Conservation (phyloP, 2,329 filamentous ascomycete species). For the Claviceps capensis region DNA sequence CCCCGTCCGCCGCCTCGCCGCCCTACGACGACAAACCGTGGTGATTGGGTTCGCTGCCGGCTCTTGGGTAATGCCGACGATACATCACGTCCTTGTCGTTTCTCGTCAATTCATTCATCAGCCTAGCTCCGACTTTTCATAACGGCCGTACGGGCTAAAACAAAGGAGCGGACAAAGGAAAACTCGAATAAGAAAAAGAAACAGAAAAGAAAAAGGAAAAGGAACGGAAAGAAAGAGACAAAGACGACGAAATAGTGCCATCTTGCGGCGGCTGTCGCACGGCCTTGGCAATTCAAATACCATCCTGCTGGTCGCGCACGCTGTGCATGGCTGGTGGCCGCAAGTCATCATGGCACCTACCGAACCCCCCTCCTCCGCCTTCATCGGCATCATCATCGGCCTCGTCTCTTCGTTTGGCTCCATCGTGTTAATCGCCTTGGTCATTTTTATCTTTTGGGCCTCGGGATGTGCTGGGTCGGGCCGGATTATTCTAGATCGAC, state of each 20-base stretch:
- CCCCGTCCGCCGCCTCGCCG: too few species aligned
- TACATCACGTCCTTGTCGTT: neutral
- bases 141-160: too few species aligned
- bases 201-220: too few species aligned
- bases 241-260: too few species aligned
- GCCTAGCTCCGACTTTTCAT: too few species aligned
- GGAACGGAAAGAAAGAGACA: too few species aligned
- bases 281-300: neutral
- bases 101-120: neutral
- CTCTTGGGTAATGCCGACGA: neutral
- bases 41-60: too few species aligned
- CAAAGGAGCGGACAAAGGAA: too few species aligned
- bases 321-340: constrained; percentile 1
- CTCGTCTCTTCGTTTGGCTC: constrained; percentile 90
- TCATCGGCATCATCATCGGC: constrained; percentile 81
- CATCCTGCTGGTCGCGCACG: neutral
- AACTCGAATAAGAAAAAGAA: too few species aligned
- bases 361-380: constrained; percentile 28
- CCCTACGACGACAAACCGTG: too few species aligned
- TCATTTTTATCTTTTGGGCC: constrained; percentile 91
- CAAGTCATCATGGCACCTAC: constrained; percentile 13
- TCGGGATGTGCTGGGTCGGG: constrained; percentile 55
- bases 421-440: constrained; percentile 66
- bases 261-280: constrained; percentile 1
- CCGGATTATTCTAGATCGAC: constrained; percentile 82